Conservation (phyloP, 768 basidiomycete genomes). For the Lentinula aciculospora region DNA sequence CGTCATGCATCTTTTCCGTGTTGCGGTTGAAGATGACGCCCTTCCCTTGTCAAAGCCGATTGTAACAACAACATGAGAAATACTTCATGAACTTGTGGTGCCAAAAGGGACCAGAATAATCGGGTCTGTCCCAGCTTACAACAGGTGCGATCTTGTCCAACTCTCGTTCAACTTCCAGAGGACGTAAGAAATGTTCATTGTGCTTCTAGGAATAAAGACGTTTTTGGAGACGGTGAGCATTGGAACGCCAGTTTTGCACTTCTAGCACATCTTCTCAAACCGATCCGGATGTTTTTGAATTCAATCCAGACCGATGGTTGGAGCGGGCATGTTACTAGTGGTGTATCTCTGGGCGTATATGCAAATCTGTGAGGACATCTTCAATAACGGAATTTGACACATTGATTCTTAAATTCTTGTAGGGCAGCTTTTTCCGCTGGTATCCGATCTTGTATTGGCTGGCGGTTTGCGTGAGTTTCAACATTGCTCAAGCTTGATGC, state of each 20-base stretch:
- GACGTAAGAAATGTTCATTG: conserved; percentile 3
- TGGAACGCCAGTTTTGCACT: not conserved
- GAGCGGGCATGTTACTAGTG: conserved; percentile 16
- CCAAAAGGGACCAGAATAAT: conserved; percentile 28
- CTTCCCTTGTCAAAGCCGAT: conserved; percentile 37
- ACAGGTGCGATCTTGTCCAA: conserved; percentile 19
- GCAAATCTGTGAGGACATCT: conserved; percentile 25
- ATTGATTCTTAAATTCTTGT: not conserved
- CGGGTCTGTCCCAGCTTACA: conserved; percentile 28
- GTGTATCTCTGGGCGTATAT: conserved; percentile 22
- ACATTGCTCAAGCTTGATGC: not conserved
- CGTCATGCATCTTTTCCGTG: conserved; percentile 26
- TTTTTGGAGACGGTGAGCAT: conserved; percentile 27
- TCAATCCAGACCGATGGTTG: conserved; percentile 38
- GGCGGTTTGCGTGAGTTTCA: conserved; percentile 20
- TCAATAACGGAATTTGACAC: not conserved
- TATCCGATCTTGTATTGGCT: conserved; percentile 20
- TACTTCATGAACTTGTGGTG: conserved; percentile 25
- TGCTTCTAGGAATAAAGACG: conserved; percentile 19
- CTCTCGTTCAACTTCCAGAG: no score
- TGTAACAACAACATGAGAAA: conserved; percentile 23
- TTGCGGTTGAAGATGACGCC: conserved; percentile 37
- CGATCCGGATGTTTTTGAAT: conserved; percentile 27
- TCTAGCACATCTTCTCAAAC: not conserved
- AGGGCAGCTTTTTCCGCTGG: conserved; percentile 22